These are phyloP conservation scores for Leccinum imitatum DNA, from an alignment of 768 basidiomycete genomes.

Conservation along the genomic window DNA sequence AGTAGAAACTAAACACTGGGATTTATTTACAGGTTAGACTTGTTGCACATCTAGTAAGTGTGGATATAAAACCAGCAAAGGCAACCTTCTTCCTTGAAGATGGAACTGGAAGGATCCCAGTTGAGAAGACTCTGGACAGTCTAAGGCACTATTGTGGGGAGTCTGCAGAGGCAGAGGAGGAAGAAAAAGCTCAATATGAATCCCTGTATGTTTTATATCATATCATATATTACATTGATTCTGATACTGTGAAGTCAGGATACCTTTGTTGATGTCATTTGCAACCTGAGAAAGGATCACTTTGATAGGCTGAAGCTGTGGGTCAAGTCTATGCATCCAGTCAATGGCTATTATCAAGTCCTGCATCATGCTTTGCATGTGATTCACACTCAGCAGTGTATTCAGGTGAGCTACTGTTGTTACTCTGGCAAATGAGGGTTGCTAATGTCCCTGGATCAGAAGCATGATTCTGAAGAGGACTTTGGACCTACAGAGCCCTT, in stretches of 20 bases:
- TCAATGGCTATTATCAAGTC: constrained; percentile 25
- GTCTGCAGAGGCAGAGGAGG: constrained; percentile 5
- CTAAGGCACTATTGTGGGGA: not conserved
- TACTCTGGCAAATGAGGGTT: not conserved
- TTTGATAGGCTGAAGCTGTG: constrained; percentile 1
- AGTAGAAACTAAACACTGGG: constrained; percentile 24
- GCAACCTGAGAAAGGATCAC: not conserved
- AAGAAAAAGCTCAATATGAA: constrained; percentile 6
- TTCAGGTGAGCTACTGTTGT: constrained; percentile 9
- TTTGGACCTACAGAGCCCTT: not conserved
- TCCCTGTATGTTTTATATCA: constrained; percentile 18
- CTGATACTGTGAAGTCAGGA: constrained; percentile 16
- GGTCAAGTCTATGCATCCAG: constrained; percentile 16
- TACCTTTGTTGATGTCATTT: constrained; percentile 20
- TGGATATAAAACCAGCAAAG: constrained; percentile 11
- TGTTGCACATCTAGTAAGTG: constrained; percentile 43
- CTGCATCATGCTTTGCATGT: constrained; percentile 28
- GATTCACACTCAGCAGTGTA: constrained; percentile 15
- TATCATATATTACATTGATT: not conserved
- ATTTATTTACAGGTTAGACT: constrained; percentile 40
- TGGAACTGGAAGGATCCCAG: constrained; percentile 34
- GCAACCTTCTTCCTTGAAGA: constrained; percentile 35
- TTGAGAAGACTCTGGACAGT: not conserved
- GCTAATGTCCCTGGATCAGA: constrained; percentile 6
- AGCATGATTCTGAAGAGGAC: constrained; percentile 1